Conservation (phyloP, 495 filamentous ascomycete species). For the Penicillium goetzii region DNA sequence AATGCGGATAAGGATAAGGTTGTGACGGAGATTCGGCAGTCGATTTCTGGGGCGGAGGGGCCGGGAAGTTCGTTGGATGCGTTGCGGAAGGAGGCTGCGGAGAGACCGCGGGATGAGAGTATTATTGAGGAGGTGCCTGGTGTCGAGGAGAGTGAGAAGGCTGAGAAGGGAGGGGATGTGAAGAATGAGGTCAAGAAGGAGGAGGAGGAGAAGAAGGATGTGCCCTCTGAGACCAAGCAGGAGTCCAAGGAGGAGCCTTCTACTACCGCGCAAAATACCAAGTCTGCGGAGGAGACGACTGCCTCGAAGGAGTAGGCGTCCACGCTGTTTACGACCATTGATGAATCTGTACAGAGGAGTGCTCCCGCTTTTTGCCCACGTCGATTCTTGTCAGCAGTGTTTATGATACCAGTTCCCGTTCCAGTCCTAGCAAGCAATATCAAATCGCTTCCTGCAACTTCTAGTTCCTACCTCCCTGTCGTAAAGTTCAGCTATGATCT, state of each 20-base stretch:
- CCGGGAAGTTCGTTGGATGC: constrained; percentile 24
- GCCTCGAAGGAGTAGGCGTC: constrained; percentile 31
- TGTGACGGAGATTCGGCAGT: constrained; percentile 43
- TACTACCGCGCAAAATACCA: constrained; percentile 33
- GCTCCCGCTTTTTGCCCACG: constrained; percentile 4
- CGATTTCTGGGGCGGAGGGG: constrained; percentile 37
- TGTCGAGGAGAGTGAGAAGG: constrained; percentile 22
- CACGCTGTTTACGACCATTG: constrained; percentile 18
- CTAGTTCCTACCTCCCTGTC: background rate
- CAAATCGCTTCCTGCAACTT: background rate
- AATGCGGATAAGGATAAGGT: constrained; percentile 44
- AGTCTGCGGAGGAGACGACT: constrained; percentile 28
- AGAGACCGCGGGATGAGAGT: constrained; percentile 25
- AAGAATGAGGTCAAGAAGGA: constrained; percentile 14
- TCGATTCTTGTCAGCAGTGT: constrained; percentile 20
- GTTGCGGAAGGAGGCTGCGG: constrained; percentile 35
- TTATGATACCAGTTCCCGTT: constrained; percentile 26
- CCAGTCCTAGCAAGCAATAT: background rate
- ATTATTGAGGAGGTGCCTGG: constrained; percentile 40
- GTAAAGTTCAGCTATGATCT: background rate
- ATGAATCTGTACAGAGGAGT: constrained; percentile 25
- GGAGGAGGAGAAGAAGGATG: constrained; percentile 14
- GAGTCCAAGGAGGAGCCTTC: constrained; percentile 17
- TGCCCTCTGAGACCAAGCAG: constrained; percentile 9
- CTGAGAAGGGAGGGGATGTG: constrained; percentile 12